Evolutionary conservation across 1,284 basidiomycete genomes (phyloP), one percentile per base, ranked within the genome.

Genomic region (Moesziomyces parantarcticus): DNA sequence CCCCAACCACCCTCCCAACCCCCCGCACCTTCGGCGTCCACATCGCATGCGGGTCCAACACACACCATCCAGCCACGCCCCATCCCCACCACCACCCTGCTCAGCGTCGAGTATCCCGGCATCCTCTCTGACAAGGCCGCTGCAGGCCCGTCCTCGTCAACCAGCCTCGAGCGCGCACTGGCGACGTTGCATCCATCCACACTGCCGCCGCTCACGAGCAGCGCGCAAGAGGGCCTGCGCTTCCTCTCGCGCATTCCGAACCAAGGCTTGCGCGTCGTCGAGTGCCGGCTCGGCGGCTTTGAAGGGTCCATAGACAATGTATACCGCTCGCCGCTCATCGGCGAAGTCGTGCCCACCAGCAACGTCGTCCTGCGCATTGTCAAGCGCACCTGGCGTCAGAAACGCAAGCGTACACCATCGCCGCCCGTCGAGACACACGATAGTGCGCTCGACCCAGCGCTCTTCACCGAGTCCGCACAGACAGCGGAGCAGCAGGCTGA

Each of bases 31-130:
- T 25, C 6, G n/a, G 20, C 18, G 13, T 18, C 40, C 34, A 51
- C 16, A 25, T n/a, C 3, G 45, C n/a, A n/a, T n/a, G n/a, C n/a
- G n/a, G n/a, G 44, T 20, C 40, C 67, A 16, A 58, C 52, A 1
- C 40, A 39, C 13, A 58, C 50, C 42, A 56, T 69, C 46, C 16
- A 54, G 21, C 58, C 68, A 5, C 61, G 50, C 25, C 51, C 51
- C 20, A 64, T 82, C 3, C 80, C 80, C 3, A 13, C 61, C 32
- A 66, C 57, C 9, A 32, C 49, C 1, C 55, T 79, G 8, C 46
- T 80, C 46, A 64, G 64, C 23, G 58, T 82, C 56, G 80, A 82
- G 42, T 82, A 80, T 54, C 80, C 80, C 3, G 80, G 77, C 42
- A 57, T 77, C 23, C 51, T 77, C 4, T 36, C 50, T 2, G 18